Base-by-base conservation (phyloP, 176 grass and related monocot species). In the maize (Zea mays) region DNA sequence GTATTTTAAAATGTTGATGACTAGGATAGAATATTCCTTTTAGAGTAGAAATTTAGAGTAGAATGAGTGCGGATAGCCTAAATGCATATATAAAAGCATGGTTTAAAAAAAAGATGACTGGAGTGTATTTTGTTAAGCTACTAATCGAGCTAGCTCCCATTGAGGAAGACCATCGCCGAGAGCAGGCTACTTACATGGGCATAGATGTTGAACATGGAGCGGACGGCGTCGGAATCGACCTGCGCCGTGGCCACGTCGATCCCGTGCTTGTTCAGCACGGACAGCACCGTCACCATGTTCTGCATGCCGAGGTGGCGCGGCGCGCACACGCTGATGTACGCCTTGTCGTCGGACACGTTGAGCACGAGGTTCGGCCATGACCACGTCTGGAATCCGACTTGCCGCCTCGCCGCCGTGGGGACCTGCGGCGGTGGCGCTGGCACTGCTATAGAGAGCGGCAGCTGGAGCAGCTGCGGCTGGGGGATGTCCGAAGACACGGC, bases 361-460 rank as follows among this genome's bases (percentile, higher is more conserved):
- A 97, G 70, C 57, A 88, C 85, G 2, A 90, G 73, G 45, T 90
- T 86, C 1, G 81, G 73, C 10, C 78, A 84, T 0, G 86, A 73
- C 94, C 91, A 97, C 0, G 91, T 91, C 69, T 90, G 84, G 7
- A 93, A 71, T 17, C 75, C 60, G 35, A 55, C 70, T 16, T 27
- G 27, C 38, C 71, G 35, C 6, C 40, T 46, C 5, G 64, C 36
- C 3, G 90, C 76, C 39, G 36, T 15, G 8, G 27, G 10, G 10
- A 5, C 61, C 11, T 16, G 69, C 7, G 27, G 14, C 0, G 49
- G 14, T 0, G 33, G 43, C 44, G 15, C 9, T 6, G 68, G 35
- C 8, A 7, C 10, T 0, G 16, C 20, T 0, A 34, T 12, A 1
- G 69, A 41, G 0, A 49, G 21, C 21, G 3, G 46, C 27, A 17